Evolutionary conservation across 768 basidiomycete genomes (phyloP), one percentile per base, ranked within the genome.

Genomic region (Rhodotorula graminis): DNA sequence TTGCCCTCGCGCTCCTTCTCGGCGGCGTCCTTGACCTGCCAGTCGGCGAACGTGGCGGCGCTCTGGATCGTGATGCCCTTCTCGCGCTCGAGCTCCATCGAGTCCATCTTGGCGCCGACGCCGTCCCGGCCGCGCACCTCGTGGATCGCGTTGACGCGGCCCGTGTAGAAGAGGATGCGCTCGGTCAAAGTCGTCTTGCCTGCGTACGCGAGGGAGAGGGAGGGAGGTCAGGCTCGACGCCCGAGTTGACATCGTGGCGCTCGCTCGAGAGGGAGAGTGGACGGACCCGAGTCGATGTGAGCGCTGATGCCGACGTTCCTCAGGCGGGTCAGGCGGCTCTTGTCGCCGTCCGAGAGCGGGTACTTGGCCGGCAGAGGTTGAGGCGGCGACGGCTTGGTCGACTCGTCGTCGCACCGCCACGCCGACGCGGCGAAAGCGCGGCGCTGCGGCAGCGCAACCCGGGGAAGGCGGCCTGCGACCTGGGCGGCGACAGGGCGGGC

Each of bases 1-100:
- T 80, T 82, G 67, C 93, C 91, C 76, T 90, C 86, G 79, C 87
- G 88, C 50, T 85, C 85, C 61, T 67, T 44, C 8, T 64, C 49
- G 18, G 69, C 59, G 23, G 46, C 33, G 18, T 77, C 77, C 18
- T 72, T 61, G 14, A 73, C 76, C 3, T 90, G 85, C 96, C 96
- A 99, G 80, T 98, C 95, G 77, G 93, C 95, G 82, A 94, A 99
- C 0, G 96, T 98, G 2, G 96, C 96, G 8, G 96, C 96, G 78
- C 91, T 93, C 82, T 99, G 96, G 73, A 99, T 99, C 47, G 96
- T 99, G 78, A 99, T 99, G 52, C 96, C 96, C 83, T 99, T 98
- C 82, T 98, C 96, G 60, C 95, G 85, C 81, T 99, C 96, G 9
- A 99, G 84, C 74, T 99, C 96, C 96, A 99, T 99, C 77, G 90